Base-by-base conservation (phyloP, 1,284 basidiomycete genomes). In the Trametes polyzona region DNA sequence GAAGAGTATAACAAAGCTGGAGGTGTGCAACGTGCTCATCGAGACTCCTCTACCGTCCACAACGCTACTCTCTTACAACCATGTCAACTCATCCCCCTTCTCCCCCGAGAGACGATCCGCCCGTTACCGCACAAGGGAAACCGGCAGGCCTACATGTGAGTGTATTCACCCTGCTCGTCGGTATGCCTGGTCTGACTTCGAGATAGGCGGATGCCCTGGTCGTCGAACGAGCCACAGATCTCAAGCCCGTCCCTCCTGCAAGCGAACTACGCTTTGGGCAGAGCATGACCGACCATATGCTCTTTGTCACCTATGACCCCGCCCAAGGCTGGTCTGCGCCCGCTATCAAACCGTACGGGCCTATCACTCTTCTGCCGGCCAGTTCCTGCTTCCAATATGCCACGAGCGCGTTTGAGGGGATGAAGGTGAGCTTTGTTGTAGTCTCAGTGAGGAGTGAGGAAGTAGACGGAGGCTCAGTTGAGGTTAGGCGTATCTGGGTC, bases 311-410 rank as follows among this genome's bases (percentile, higher is more conserved):
- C 7, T 97, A 94, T 93, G 79, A 81, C 54, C 75, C 78, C 21
- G 68, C 75, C 10, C 75, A 75, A 14, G 95, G 95, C 12, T 98
- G 95, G 95, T 88, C 83, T 16, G 74, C 81, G 2, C 95, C 95
- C 11, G 77, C 84, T 65, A 96, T 98, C 68, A 80, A 83, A 67
- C 92, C 94, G 40, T 96, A 69, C 44, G 65, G 62, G 3, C 65
- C 67, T 5, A 74, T 98, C 26, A 69, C 74, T 24, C 77, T 98
- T 23, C 87, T 92, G 58, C 96, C 96, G 6, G 88, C 89, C 55
- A 83, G 85, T n/a, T 92, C 92, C 55, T 93, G 96, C 30, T 80
- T 98, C 61, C 96, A 98, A 74, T 98, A 98, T 75, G 95, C 94
- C 0, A 90, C 90, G 64, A 83, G 84, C 11, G 69, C 92, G 50